A percentile compares a stretch with the other conserved stretches of the same genome.
phyloP scores from a whole-genome alignment of 495 filamentous ascomycete genomes.

The Glarea lozoyensis region DNA sequence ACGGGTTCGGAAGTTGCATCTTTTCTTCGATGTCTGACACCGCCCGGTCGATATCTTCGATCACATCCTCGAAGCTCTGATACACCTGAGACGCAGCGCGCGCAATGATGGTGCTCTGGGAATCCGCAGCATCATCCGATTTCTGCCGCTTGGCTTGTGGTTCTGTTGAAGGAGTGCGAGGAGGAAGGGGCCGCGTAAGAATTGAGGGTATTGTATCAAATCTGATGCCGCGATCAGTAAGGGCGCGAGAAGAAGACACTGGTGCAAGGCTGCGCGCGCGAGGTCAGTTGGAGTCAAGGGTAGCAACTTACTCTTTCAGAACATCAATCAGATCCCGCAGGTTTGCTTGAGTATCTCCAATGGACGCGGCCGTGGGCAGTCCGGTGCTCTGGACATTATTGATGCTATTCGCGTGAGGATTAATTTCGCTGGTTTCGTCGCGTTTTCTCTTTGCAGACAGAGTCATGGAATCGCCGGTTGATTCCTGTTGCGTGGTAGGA shows the following conservation, averaged over 20 bases:
- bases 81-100: conserved; percentile 35
- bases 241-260: neutral
- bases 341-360: conserved; percentile 8
- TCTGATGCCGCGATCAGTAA: conserved; percentile 20
- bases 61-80: conserved; percentile 32
- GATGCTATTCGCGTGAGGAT: conserved; percentile 19
- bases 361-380: conserved; percentile 1
- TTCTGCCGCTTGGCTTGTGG: conserved; percentile 21
- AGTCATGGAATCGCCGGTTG: conserved; percentile 5
- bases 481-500: conserved; percentile 6
- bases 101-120: conserved; percentile 28
- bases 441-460: conserved; percentile 46
- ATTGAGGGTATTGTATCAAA: conserved; percentile 33
- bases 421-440: conserved; percentile 32
- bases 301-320: conserved; percentile 20
- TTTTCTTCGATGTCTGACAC: conserved; percentile 31
- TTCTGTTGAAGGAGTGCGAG: conserved; percentile 13
- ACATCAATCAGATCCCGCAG: conserved; percentile 22
- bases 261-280: neutral
- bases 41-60: conserved; percentile 32
- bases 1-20: conserved; percentile 20
- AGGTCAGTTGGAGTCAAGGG: neutral
- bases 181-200: conserved; percentile 34
- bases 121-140: conserved; percentile 10
- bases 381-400: conserved; percentile 18